Percentiles rank a stretch among this genome's conserved stretches.
Conservation (phyloP, 1,284 basidiomycete genomes). For the Abortiporus biennis region DNA sequence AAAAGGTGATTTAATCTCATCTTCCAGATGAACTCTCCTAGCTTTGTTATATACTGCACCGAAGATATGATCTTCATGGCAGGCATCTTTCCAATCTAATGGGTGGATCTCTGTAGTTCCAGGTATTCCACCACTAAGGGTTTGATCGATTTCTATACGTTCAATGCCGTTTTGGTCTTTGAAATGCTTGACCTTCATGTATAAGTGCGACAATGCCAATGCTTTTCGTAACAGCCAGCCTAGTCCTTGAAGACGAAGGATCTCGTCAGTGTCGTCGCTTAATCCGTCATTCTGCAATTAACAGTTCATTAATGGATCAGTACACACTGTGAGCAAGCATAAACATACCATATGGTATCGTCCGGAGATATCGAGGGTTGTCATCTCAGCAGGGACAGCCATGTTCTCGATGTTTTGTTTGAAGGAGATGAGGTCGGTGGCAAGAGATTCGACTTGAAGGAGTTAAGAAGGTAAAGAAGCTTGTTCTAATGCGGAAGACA, state of each 20-base stretch:
- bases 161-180: constrained; percentile 48
- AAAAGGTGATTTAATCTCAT: constrained; percentile 28
- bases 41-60: constrained; percentile 48
- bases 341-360: constrained; percentile 1
- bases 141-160: constrained; percentile 57
- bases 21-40: constrained; percentile 19
- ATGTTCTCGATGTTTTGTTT: constrained; percentile 27
- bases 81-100: constrained; percentile 44
- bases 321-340: background rate
- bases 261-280: constrained; percentile 48
- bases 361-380: constrained; percentile 34
- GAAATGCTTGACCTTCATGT: constrained; percentile 52
- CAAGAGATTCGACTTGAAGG: too few species aligned
- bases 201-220: constrained; percentile 45
- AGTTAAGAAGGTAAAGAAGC: too few species aligned
- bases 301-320: background rate
- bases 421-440: background rate
- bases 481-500: too few species aligned
- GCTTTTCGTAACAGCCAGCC: constrained; percentile 54
- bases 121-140: constrained; percentile 50
- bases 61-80: constrained; percentile 47
- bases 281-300: constrained; percentile 50
- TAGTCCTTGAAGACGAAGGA: constrained; percentile 56
- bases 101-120: constrained; percentile 48
- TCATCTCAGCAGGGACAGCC: constrained; percentile 47